Evolutionary conservation across 1,284 basidiomycete genomes (phyloP).

Genomic region (Bothia castanella): DNA sequence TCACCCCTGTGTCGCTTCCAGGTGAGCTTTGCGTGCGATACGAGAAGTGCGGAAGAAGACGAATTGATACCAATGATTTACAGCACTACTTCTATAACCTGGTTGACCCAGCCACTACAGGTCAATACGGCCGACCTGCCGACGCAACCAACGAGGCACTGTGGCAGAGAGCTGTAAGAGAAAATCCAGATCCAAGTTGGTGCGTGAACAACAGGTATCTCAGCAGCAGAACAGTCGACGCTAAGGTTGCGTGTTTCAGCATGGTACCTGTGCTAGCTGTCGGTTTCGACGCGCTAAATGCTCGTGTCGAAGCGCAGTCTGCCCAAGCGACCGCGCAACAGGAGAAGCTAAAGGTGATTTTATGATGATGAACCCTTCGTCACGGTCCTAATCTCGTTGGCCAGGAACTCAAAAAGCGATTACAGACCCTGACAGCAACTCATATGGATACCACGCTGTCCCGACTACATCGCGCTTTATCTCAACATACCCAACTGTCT

Average conservation of each 20-base stretch:
- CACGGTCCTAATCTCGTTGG: constrained; percentile 4
- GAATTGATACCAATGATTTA: constrained; percentile 3
- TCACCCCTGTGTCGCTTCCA: constrained; percentile 79
- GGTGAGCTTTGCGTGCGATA: constrained; percentile 41
- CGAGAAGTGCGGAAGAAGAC: neutral
- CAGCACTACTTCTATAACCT: constrained; percentile 86
- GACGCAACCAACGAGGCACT: constrained; percentile 71
- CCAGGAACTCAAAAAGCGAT: constrained; percentile 66
- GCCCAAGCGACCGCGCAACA: constrained; percentile 67
- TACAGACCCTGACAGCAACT: constrained; percentile 60
- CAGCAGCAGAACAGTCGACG: neutral
- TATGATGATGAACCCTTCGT: neutral
- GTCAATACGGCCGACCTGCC: constrained; percentile 67
- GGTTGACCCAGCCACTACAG: constrained; percentile 70
- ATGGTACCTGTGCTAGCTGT: constrained; percentile 80
- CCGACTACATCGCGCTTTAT: constrained; percentile 63
- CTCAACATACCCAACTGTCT: constrained; percentile 66
- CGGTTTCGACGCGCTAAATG: constrained; percentile 80
- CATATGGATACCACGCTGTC: constrained; percentile 70
- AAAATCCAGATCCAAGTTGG: constrained; percentile 82
- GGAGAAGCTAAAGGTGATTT: constrained; percentile 58
- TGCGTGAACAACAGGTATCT: constrained; percentile 36
- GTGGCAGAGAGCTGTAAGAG: constrained; percentile 78
- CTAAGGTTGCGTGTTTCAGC: constrained; percentile 39
- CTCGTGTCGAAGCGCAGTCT: constrained; percentile 76